Evolutionary conservation across 108 stramenopile species (phyloP), one percentile per base, ranked within the genome.

Genomic region (Asterionellopsis glacialis): DNA sequence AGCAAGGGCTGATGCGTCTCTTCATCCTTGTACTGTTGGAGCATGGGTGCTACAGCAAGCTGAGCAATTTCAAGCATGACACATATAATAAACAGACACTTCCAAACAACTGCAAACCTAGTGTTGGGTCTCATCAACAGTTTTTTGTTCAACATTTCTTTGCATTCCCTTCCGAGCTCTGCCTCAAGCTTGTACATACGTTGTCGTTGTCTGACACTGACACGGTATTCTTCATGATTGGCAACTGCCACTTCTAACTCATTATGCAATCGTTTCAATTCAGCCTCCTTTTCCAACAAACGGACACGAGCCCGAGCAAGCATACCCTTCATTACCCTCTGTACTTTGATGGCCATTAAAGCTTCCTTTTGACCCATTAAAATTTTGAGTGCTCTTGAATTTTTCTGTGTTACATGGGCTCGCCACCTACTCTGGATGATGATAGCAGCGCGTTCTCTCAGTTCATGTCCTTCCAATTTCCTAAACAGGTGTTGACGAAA

Each of bases 81-180:
- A 43, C 84, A 82, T 22, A 63, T 38, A 15, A 86, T 63, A 55
- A 85, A 72, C 0, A 85, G 12, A 28, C 61, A 55, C 49, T 82
- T 87, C 91, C 91, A 92, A 26, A 47, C 15, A 16, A 87, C 74
- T 9, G 87, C 61, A 74, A 92, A 87, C n/a, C 62, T 51, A 1
- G 83, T 84, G 51, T 87, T 92, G 11, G 91, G 91, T 41, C 79
- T 70, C 39, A 92, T 39, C 50, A 90, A 49, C 21, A 81, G 28
- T 24, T 70, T 76, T 33, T 65, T 70, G 45, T 70, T 67, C 40
- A 70, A 52, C 55, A 74, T 53, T 14, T 66, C 59, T 11, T 61
- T 57, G 10, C 66, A 58, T 39, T 80, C 68, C 23, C 57, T 16
- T 21, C 48, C 42, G 25, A 83, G 60, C 55, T 85, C 84, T 26